Conservation (phyloP, 23 red algal genomes). For the Gracilaria gracilis region DNA sequence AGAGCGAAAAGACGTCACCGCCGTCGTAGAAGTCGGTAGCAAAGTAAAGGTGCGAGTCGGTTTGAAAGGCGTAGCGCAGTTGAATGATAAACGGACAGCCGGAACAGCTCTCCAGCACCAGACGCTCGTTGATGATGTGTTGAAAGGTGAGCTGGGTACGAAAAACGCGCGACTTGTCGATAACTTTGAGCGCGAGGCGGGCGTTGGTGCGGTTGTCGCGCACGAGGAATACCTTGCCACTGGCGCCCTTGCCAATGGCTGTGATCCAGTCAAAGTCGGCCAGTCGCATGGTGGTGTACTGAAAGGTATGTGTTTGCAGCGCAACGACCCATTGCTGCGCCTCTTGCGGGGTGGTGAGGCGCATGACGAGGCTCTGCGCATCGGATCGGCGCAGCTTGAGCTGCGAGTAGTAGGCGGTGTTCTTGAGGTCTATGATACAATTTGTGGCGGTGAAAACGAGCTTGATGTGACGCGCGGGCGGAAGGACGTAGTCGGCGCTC, state of each 20-base stretch:
- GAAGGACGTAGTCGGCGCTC: conserved; percentile 38
- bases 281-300: conserved; percentile 68
- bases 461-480: conserved; percentile 10
- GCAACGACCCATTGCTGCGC: conserved; percentile 70
- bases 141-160: conserved; percentile 63
- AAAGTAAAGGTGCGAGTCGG: conserved; percentile 83
- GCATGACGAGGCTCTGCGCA: conserved; percentile 43
- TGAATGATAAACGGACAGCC: conserved; percentile 82
- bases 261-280: conserved; percentile 88
- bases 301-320: conserved; percentile 61
- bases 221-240: conserved; percentile 82
- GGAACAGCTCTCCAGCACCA: conserved; percentile 68
- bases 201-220: conserved; percentile 71
- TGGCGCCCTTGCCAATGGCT: conserved; percentile 86
- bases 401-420: conserved; percentile 56
- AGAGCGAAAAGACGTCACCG: conserved; percentile 79
- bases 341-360: conserved; percentile 64
- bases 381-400: conserved; percentile 54
- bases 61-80: conserved; percentile 85
- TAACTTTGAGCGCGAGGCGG: conserved; percentile 76
- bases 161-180: conserved; percentile 76
- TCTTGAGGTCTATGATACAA: conserved; percentile 66
- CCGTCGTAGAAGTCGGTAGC: conserved; percentile 94
- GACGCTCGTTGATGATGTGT: conserved; percentile 76
- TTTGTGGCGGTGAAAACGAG: conserved; percentile 62